Conservation (phyloP, 352 stramenopile species). For the Blastocystis sp. region DNA sequence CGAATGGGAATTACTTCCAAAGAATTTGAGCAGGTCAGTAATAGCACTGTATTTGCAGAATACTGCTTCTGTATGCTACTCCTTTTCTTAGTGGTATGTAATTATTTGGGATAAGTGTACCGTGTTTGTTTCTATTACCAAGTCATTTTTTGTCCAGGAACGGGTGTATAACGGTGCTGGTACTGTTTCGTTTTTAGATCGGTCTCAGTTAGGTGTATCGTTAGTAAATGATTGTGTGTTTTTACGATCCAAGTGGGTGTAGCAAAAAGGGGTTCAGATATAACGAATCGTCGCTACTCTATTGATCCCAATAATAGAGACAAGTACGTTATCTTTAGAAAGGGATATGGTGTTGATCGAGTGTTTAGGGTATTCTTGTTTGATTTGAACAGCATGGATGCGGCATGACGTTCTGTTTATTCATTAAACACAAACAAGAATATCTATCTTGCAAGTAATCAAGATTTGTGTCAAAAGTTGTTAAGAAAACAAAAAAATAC, state of each 20-base stretch:
- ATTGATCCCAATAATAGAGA: neutral
- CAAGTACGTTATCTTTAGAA: neutral
- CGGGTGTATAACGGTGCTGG: neutral
- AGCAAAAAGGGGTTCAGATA: neutral
- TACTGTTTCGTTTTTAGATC: neutral
- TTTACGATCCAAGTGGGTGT: neutral
- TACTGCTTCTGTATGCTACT: conserved; percentile 63
- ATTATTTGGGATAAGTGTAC: conserved; percentile 58
- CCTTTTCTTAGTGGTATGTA: conserved; percentile 59
- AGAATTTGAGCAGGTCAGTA: conserved; percentile 30
- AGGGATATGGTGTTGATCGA: neutral
- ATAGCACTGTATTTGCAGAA: conserved; percentile 52
- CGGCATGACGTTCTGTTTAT: neutral
- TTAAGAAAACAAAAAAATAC: neutral
- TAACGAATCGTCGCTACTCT: neutral
- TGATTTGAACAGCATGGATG: neutral
- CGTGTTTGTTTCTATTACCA: neutral
- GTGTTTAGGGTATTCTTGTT: neutral
- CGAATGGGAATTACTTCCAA: conserved; percentile 58
- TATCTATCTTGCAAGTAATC: neutral
- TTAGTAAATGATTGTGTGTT: neutral
- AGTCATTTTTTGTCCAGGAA: neutral
- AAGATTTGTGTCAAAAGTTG: neutral
- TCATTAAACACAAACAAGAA: neutral
- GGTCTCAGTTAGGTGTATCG: neutral